Evolutionary conservation across 768 basidiomycete genomes (phyloP), one percentile per base, ranked within the genome.

Genomic region (Tylopilus intermedius): DNA sequence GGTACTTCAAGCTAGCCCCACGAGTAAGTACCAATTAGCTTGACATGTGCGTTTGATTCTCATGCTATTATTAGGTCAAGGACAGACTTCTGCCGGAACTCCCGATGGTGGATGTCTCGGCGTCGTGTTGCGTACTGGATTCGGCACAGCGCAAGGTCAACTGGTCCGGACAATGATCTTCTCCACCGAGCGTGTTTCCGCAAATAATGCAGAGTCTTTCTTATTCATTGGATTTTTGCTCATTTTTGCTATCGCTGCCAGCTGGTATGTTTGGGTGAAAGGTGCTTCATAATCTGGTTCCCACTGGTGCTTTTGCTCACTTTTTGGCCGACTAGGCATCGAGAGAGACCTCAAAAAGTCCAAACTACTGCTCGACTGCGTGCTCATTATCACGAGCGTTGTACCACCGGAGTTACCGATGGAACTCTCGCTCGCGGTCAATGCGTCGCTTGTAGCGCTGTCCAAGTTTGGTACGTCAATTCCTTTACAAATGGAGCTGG

Each of bases 151-250:
- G 1, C 96, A 99, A 67, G 96, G 96, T 37, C 92, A 95, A 70
- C 83, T 99, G 32, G 94, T 99, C 30, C 78, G 95, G 42, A 98
- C 96, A 0, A 99, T 98, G 96, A 94, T 99, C 52, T 99, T 98
- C 75, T 94, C 92, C 13, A 94, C 92, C 0, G 96, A 99, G 63
- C 88, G 94, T 5, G 86, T 99, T 21, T 91, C 93, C 8, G 96
- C 96, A 24, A 98, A 98, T 72, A 98, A 95, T 69, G 46, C 88
- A 54, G 96, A 99, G 67, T 87, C 86, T 0, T 98, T 97, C 83
- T 72, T 97, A 52, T 99, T 99, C 74, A 97, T 99, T 55, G 96
- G 94, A 3, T 98, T 99, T 79, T 75, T 98, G 14, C 83, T 98
- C 50, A 90, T 97, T 57, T 98, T 99, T 65, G 96, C 96, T 39